A percentile compares a stretch with the other conserved stretches of the same genome.
Conservation (phyloP, 345 rosid species). For the Eucalyptus grandis region DNA sequence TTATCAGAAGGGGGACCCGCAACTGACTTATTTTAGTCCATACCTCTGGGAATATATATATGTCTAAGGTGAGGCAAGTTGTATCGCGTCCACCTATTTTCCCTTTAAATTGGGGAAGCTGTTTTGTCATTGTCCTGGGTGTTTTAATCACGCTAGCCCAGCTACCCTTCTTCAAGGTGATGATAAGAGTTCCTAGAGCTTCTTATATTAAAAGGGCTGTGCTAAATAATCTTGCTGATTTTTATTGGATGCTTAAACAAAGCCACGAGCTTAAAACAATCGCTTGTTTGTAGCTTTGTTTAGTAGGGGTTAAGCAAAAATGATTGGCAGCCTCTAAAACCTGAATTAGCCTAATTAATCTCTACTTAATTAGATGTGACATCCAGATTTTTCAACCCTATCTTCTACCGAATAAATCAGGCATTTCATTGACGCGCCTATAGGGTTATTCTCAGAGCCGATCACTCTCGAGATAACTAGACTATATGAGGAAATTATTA, state of each 20-base stretch:
- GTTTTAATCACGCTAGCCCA: not conserved
- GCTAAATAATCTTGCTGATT: not conserved
- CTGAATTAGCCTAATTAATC: fast-evolving
- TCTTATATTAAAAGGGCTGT: not conserved
- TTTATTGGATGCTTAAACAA: not conserved
- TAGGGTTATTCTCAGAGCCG: too few species aligned
- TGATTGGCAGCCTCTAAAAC: not conserved
- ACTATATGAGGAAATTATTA: too few species aligned
- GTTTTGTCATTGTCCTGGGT: fast-evolving
- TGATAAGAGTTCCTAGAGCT: not conserved
- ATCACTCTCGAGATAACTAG: too few species aligned
- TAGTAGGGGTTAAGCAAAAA: not conserved
- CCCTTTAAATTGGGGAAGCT: not conserved
- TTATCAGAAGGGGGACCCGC: not conserved
- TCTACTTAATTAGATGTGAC: not conserved
- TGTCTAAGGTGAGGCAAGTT: not conserved
- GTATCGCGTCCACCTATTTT: not conserved
- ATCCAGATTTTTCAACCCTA: too few species aligned
- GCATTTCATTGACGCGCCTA: too few species aligned
- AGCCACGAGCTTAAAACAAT: not conserved
- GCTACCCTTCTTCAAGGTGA: not conserved
- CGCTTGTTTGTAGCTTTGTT: not conserved
- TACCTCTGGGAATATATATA: too few species aligned
- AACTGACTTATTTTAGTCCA: not conserved
- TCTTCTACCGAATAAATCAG: too few species aligned